Evolutionary conservation across 345 rosid species (phyloP).

Genomic region (Eutrema heterophyllum): DNA sequence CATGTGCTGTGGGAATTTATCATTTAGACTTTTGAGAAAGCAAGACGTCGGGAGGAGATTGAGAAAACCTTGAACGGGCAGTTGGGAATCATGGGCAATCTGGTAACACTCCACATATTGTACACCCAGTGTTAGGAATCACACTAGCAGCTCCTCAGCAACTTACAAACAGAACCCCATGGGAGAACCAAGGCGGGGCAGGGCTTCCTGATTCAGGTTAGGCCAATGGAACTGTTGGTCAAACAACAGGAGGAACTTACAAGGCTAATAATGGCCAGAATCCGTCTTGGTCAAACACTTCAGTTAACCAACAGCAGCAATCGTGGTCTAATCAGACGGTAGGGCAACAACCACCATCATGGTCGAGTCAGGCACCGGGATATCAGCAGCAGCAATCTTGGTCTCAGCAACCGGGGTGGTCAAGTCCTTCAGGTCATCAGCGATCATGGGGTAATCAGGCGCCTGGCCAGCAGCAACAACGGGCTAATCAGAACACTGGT

Average conservation of each 20-base stretch:
- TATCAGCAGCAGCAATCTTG: constrained; percentile 27
- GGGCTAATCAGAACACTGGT: background rate
- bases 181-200: constrained; percentile 14
- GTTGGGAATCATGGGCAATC: constrained; percentile 18
- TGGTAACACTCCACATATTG: constrained; percentile 25
- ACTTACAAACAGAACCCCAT: constrained; percentile 7
- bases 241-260: constrained; percentile 14
- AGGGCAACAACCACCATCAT: constrained; percentile 27
- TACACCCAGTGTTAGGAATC: constrained; percentile 8
- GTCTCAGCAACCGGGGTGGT: constrained; percentile 28
- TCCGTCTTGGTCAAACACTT: constrained; percentile 24
- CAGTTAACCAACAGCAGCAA: constrained; percentile 29
- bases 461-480: background rate
- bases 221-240: constrained; percentile 22
- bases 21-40: constrained; percentile 44
- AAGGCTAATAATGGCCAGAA: constrained; percentile 22
- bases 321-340: constrained; percentile 20
- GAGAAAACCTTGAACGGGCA: constrained; percentile 54
- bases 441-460: constrained; percentile 12
- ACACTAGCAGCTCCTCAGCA: constrained; percentile 20
- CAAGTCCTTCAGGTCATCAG: constrained; percentile 21
- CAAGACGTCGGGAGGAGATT: constrained; percentile 58
- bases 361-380: constrained; percentile 26
- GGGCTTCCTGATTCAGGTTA: constrained; percentile 24
- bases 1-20: constrained; percentile 56